These are phyloP conservation scores for Fusarium subglutinans DNA, from an alignment of 2,329 filamentous ascomycete species.

Conservation along the genomic window DNA sequence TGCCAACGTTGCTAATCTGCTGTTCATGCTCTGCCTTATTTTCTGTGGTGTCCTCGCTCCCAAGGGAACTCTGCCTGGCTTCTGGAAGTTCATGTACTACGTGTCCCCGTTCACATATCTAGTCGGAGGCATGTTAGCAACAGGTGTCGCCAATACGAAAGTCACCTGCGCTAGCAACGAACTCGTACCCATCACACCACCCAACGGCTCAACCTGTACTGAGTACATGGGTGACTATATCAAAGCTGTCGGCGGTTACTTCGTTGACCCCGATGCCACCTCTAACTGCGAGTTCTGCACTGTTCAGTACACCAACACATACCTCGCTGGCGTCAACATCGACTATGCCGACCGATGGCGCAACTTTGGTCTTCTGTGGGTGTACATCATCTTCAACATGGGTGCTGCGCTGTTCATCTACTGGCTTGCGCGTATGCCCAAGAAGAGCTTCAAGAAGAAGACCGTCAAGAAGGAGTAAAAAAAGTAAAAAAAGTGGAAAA, in stretches of 20 bases:
- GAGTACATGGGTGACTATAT: constrained; percentile 67
- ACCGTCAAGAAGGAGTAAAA: constrained; percentile 25
- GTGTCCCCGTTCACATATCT: constrained; percentile 86
- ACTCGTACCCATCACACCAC: constrained; percentile 70
- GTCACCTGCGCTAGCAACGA: constrained; percentile 78
- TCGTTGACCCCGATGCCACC: constrained; percentile 60
- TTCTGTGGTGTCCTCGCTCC: constrained; percentile 44
- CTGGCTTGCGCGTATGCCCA: constrained; percentile 62
- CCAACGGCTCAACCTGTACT: constrained; percentile 64
- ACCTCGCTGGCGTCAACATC: constrained; percentile 59
- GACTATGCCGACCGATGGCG: constrained; percentile 71
- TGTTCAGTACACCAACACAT: constrained; percentile 61
- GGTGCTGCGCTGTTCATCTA: constrained; percentile 64
- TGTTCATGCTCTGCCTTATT: constrained; percentile 69
- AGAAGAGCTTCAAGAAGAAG: constrained; percentile 49
- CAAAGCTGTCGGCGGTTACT: constrained; percentile 58
- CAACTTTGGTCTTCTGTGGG: constrained; percentile 73
- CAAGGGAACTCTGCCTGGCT: constrained; percentile 64
- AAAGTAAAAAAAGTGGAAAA: background rate
- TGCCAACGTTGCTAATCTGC: constrained; percentile 72
- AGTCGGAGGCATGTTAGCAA: constrained; percentile 76
- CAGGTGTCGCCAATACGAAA: constrained; percentile 72
- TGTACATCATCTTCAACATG: constrained; percentile 68
- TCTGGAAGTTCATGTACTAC: constrained; percentile 64
- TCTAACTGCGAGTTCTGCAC: constrained; percentile 67